Evolutionary conservation across 2,329 filamentous ascomycete species (phyloP).

Genomic region (Diaporthe humulicola): DNA sequence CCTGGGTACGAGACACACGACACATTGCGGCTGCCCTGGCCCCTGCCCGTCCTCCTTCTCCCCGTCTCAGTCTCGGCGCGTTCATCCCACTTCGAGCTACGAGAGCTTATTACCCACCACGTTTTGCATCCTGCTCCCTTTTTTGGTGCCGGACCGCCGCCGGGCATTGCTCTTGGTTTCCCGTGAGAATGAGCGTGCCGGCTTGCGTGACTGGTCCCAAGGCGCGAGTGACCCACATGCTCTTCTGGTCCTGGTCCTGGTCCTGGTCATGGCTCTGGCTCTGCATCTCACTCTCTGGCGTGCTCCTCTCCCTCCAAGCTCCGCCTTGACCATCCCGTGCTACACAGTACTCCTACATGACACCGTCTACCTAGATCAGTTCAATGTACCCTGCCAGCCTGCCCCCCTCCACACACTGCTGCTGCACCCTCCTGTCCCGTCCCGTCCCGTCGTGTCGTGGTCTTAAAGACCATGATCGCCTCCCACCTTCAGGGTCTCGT

Average conservation of each 20-base stretch:
- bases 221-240: background rate
- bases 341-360: background rate
- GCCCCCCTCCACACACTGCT: background rate
- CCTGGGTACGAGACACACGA: background rate
- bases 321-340: conserved; percentile 7
- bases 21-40: conserved; percentile 10
- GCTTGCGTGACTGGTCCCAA: conserved; percentile 2
- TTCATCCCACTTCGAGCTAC: conserved; percentile 22
- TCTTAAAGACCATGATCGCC: conserved; percentile 26
- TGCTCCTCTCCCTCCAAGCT: background rate
- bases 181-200: background rate
- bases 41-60: background rate
- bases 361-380: too few relatives aligned
- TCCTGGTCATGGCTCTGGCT: background rate
- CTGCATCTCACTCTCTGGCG: background rate
- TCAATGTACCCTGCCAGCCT: background rate
- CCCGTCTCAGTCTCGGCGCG: conserved; percentile 6
- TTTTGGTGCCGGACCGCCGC: background rate
- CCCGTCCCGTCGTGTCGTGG: conserved; percentile 13
- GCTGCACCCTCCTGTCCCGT: conserved; percentile 23
- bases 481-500: conserved; percentile 24
- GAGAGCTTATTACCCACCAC: conserved; percentile 30
- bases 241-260: background rate
- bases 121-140: conserved; percentile 16
- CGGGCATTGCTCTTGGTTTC: background rate